These are phyloP conservation scores for Vitis hybrid DNA, from an alignment of 177 flowering plant species.

Conservation along the genomic window DNA sequence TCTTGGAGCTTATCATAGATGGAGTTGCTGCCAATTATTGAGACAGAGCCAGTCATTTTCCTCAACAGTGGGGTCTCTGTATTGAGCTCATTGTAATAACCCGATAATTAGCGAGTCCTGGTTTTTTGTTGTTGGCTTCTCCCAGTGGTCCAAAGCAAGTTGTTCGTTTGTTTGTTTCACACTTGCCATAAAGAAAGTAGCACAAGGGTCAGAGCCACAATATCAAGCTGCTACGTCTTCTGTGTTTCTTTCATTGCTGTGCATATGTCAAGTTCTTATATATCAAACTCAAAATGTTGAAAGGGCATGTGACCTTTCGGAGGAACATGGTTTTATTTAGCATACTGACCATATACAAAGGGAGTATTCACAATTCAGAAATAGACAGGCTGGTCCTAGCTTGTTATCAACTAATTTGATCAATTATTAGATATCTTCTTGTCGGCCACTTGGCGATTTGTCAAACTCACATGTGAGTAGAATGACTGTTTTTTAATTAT, in stretches of 20 bases:
- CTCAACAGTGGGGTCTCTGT: too few relatives aligned
- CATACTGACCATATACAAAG: too few relatives aligned
- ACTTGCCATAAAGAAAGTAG: not conserved
- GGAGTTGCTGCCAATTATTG: too few relatives aligned
- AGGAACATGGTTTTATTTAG: too few relatives aligned
- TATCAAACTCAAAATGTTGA: not conserved
- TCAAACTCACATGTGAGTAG: not conserved
- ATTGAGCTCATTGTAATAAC: too few relatives aligned
- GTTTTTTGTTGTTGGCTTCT: not conserved
- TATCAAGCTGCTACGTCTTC: not conserved
- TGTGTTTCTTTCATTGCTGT: not conserved
- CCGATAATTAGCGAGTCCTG: too few relatives aligned
- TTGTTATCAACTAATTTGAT: slow-evolving; percentile 1
- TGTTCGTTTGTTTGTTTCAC: too few relatives aligned
- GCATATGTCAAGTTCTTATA: not conserved
- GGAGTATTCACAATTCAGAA: not conserved
- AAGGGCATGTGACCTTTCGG: not conserved
- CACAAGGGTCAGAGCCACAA: not conserved
- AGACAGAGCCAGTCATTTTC: too few relatives aligned
- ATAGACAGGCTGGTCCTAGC: slow-evolving; percentile 4
- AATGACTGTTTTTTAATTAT: not conserved
- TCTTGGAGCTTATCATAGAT: too few relatives aligned
- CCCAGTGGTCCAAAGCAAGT: not conserved
- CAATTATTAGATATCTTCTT: not conserved
- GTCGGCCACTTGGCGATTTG: slow-evolving; percentile 2